phyloP scores from a whole-genome alignment of 805 yeast species.

The Lipomyces starkeyi region DNA sequence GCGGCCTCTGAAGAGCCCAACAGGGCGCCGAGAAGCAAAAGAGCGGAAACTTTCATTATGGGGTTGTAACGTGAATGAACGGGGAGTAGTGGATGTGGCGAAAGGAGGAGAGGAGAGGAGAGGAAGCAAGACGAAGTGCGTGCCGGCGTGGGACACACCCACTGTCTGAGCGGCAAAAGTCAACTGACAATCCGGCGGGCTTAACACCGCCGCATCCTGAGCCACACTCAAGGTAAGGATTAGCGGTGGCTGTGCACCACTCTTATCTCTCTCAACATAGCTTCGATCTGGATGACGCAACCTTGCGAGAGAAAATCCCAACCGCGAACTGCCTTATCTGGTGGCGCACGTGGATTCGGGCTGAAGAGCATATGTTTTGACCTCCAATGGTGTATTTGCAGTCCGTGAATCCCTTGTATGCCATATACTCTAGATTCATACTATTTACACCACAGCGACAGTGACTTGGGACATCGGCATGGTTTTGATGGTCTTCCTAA shows the following conservation, averaged over 20 bases:
- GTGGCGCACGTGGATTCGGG: too few species aligned
- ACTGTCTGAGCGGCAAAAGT: not conserved
- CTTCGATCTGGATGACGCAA: not conserved
- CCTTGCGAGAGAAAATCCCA: too few species aligned
- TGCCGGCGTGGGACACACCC: not conserved
- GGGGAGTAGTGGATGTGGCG: not conserved
- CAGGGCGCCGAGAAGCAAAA: conserved; percentile 35
- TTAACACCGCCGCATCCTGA: not conserved
- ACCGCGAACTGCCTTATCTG: too few species aligned
- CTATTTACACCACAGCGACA: too few species aligned
- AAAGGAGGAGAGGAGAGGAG: not conserved
- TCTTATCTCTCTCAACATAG: not conserved
- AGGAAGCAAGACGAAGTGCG: not conserved
- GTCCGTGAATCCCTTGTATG: too few species aligned
- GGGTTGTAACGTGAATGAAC: not conserved
- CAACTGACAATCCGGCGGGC: not conserved
- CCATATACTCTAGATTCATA: too few species aligned
- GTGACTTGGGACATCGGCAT: too few species aligned
- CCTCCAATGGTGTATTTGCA: too few species aligned
- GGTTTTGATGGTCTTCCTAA: too few species aligned
- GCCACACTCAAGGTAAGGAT: not conserved
- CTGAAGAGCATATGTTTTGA: too few species aligned
- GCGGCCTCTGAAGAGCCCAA: conserved; percentile 41
- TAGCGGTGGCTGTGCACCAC: not conserved
- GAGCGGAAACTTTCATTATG: conserved; percentile 36